phyloP scores from a whole-genome alignment of 176 grass and related monocot species.

The Otatea glauca region DNA sequence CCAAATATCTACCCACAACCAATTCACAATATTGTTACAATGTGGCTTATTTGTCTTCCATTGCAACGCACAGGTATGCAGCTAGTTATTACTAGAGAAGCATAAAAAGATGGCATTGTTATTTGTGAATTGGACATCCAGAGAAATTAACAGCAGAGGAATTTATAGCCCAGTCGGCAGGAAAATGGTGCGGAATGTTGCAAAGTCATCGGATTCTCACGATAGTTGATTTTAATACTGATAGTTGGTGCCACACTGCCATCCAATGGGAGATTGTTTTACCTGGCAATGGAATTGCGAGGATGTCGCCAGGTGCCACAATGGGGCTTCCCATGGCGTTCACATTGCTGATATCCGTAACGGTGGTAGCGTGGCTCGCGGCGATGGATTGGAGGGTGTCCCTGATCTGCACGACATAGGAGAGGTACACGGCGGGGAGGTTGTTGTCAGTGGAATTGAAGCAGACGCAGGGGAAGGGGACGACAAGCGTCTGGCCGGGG shows the following conservation, averaged over 20 bases:
- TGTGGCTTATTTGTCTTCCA: too few relatives aligned
- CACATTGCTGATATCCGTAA: slow-evolving; percentile 83
- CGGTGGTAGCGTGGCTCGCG: slow-evolving; percentile 61
- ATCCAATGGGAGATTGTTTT: background rate
- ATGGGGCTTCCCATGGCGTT: slow-evolving; percentile 80
- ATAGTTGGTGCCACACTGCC: background rate
- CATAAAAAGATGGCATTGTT: background rate
- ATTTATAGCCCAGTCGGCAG: background rate
- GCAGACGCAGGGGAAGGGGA: slow-evolving; percentile 83
- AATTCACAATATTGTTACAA: too few relatives aligned
- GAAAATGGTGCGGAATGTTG: slow-evolving; percentile 3
- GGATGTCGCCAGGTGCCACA: slow-evolving; percentile 74
- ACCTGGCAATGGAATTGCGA: slow-evolving; percentile 86
- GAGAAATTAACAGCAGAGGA: background rate
- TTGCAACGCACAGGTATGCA: too few relatives aligned
- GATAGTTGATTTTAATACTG: background rate
- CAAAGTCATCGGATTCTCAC: background rate
- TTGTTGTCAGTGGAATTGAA: slow-evolving; percentile 86
- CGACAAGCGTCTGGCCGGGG: slow-evolving; percentile 47
- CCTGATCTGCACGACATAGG: slow-evolving; percentile 70
- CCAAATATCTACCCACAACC: too few relatives aligned
- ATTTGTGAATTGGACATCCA: background rate
- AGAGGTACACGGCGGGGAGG: slow-evolving; percentile 77
- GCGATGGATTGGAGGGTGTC: slow-evolving; percentile 68
- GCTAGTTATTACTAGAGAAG: background rate